Evolutionary conservation across 257 asterid species (phyloP).

Genomic region (Handroanthus guayacan): DNA sequence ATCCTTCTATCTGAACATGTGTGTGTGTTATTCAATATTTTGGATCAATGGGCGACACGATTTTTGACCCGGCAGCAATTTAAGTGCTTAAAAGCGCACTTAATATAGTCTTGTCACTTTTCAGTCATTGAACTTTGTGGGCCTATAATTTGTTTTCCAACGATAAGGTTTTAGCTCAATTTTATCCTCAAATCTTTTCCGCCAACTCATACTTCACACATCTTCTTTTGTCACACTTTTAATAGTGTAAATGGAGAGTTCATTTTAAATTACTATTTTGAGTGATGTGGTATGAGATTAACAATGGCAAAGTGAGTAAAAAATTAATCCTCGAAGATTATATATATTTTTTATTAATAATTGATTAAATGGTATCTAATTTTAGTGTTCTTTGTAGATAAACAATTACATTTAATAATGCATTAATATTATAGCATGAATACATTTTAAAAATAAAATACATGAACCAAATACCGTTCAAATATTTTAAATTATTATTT

Average conservation of each 20-base stretch:
- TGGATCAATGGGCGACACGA: conserved; percentile 30
- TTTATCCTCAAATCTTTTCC: neutral
- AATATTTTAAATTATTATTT: too few relatives aligned
- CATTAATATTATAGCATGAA: too few relatives aligned
- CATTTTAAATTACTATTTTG: neutral
- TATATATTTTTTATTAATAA: neutral
- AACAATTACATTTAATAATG: too few relatives aligned
- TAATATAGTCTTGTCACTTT: conserved; percentile 37
- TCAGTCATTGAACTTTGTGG: conserved; percentile 26
- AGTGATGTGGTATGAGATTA: neutral
- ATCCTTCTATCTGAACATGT: neutral
- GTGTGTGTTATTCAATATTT: conserved; percentile 25
- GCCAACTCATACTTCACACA: neutral
- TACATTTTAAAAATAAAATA: too few relatives aligned
- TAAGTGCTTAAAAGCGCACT: conserved; percentile 39
- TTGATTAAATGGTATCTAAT: too few relatives aligned
- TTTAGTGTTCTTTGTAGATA: too few relatives aligned
- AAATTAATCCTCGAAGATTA: too few relatives aligned
- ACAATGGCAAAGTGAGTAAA: too few relatives aligned
- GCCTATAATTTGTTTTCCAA: conserved; percentile 16
- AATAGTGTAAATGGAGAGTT: conserved; percentile 8
- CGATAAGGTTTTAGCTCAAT: conserved; percentile 25
- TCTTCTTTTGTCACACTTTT: conserved; percentile 35
- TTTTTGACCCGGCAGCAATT: conserved; percentile 21
- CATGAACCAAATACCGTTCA: too few relatives aligned